Evolutionary conservation across 305 asterid species (phyloP).

Genomic region (Coffea humblotiana): DNA sequence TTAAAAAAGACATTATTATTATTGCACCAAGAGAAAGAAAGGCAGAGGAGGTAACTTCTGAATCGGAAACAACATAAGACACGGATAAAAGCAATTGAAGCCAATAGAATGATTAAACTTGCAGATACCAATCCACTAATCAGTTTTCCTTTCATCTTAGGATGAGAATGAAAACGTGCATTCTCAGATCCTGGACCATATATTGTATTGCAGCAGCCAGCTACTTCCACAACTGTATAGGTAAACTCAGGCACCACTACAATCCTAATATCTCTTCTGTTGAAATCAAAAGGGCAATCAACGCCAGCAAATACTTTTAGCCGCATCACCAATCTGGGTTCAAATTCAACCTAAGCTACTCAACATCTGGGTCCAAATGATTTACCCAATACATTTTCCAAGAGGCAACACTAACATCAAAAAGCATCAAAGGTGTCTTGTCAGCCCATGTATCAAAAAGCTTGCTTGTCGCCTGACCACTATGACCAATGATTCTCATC

Average conservation of each 20-base stretch:
- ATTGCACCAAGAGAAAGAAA: not conserved
- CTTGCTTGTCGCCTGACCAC: conserved; percentile 32
- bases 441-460: conserved; percentile 33
- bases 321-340: conserved; percentile 17
- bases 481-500: conserved; percentile 26
- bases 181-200: not conserved
- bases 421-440: conserved; percentile 22
- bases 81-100: not conserved
- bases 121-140: not conserved
- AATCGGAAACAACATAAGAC: not conserved
- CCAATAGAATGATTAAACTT: not conserved
- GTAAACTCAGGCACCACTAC: conserved; percentile 4
- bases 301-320: conserved; percentile 14
- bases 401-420: conserved; percentile 26
- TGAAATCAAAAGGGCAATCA: not conserved
- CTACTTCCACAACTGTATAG: not conserved
- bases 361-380: conserved; percentile 19
- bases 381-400: conserved; percentile 13
- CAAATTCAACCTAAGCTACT: conserved; percentile 15
- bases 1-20: too few relatives aligned
- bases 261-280: not conserved
- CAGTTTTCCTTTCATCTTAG: not conserved
- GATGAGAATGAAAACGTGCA: not conserved
- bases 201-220: conserved; percentile 1
- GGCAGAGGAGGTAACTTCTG: not conserved